Evolutionary conservation across 2,329 filamentous ascomycete genomes (phyloP), one percentile per base, ranked within the genome.

Genomic region (Elsinoe ampelina): DNA sequence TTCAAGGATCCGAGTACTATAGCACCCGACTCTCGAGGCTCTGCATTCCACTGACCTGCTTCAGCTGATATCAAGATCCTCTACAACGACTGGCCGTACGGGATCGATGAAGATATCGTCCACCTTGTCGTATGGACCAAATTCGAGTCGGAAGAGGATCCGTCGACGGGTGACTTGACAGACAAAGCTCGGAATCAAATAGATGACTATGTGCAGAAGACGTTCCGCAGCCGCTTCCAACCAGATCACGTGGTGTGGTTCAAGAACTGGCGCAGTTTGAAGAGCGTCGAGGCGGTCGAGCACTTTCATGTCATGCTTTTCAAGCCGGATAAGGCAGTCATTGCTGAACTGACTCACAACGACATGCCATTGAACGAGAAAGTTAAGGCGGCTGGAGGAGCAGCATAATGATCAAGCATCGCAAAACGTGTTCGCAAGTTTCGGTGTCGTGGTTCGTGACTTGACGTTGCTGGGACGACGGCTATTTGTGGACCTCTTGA

Each of bases 281-380:
- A 95, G 74, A 93, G 86, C 20, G 82, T 97, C 26, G 82, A 89
- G 64, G 83, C 87, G 0, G 82, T 97, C 10, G 91, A 96, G 75
- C 92, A 97, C 69, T 93, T 97, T 67, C 92, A 97, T 70, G 85
- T 96, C 66, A 90, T 96, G 89, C 75, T 96, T 55, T 87, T 85
- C 68, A 78, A 88, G 63, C 85, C 90, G 1, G 84, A 92, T 63
- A 75, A 77, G 38, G 77, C 75, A 2, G 89, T 95, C 62, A 71
- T 95, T 45, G 73, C 75, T 54, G 73, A 82, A 57, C 78, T 95
- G 60, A 95, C 89, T 5, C 74, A 81, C 36, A 85, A 84, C 11
- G 89, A 95, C 72, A 75, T 86, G 43, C 83, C 88, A 1, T 75
- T 87, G 66, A 62, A 58, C 30, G 62, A 66, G 43, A 66, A 66